Percentiles rank a stretch among this genome's conserved stretches.
Evolutionary conservation across 2,329 filamentous ascomycete genomes (phyloP).

Genomic region (Talaromyces atroroseus): DNA sequence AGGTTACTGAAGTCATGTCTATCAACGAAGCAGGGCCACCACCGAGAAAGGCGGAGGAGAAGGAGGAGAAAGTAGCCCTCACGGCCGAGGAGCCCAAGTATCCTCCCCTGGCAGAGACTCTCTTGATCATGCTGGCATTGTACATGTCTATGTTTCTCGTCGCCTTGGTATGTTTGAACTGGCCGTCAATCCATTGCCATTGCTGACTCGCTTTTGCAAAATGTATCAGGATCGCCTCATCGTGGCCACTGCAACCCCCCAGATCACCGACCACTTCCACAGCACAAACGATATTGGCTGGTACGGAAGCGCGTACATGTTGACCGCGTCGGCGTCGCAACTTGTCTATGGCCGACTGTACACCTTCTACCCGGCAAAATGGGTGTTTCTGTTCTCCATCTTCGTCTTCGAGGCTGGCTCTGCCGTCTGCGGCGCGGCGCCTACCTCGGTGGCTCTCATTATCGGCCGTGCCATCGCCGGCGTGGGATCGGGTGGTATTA

Average conservation of each 20-base stretch:
- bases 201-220: too few species aligned
- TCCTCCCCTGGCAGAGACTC: not conserved
- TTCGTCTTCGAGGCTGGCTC: not conserved
- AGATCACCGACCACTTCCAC: not conserved
- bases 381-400: not conserved
- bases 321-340: not conserved
- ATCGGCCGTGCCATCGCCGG: not conserved
- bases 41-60: too few species aligned
- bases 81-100: not conserved
- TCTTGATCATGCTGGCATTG: not conserved
- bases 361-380: not conserved
- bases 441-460: not conserved
- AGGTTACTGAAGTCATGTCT: too few species aligned
- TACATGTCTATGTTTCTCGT: constrained; percentile 9
- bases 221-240: too few species aligned
- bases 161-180: constrained; percentile 1
- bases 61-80: not conserved
- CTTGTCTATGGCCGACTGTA: not conserved
- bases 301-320: not conserved
- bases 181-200: too few species aligned
- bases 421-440: not conserved
- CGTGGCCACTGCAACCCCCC: not conserved
- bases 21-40: too few species aligned
- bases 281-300: not conserved
- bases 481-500: not conserved